A percentile compares a stretch with the other conserved stretches of the same genome.
These are phyloP conservation scores for Eimeria praecox DNA, from an alignment of 169 alveolate species.

Conservation along the genomic window DNA sequence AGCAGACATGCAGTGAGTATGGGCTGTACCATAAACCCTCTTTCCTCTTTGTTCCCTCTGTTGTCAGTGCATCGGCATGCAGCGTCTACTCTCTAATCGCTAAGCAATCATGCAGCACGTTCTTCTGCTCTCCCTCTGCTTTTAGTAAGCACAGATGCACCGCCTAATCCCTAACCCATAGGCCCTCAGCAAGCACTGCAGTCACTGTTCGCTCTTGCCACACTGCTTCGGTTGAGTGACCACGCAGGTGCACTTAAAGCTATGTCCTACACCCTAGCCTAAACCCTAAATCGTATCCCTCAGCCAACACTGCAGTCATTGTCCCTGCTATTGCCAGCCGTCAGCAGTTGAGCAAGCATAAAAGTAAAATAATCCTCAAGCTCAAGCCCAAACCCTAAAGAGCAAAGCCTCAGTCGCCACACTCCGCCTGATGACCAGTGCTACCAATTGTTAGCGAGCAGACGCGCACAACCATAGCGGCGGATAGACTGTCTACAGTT, in stretches of 20 bases:
- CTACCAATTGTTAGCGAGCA: too few relatives aligned
- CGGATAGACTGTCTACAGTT: neutral
- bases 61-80: neutral
- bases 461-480: neutral
- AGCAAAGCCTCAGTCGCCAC: neutral
- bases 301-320: neutral
- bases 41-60: neutral
- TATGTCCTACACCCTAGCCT: too few relatives aligned
- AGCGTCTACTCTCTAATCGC: too few relatives aligned
- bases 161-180: neutral
- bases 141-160: neutral
- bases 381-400: neutral
- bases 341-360: neutral
- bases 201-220: too few relatives aligned
- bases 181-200: too few relatives aligned
- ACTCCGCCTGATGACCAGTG: too few relatives aligned
- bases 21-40: neutral
- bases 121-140: neutral
- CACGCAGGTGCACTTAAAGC: too few relatives aligned
- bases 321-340: neutral
- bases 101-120: neutral
- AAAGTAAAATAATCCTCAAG: neutral
- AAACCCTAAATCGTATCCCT: neutral
- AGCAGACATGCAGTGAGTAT: neutral
- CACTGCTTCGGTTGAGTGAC: too few relatives aligned